Percentiles rank a stretch among this genome's conserved stretches.
Conservation (phyloP, 305 asterid genomes). For the Rubia balearica region DNA sequence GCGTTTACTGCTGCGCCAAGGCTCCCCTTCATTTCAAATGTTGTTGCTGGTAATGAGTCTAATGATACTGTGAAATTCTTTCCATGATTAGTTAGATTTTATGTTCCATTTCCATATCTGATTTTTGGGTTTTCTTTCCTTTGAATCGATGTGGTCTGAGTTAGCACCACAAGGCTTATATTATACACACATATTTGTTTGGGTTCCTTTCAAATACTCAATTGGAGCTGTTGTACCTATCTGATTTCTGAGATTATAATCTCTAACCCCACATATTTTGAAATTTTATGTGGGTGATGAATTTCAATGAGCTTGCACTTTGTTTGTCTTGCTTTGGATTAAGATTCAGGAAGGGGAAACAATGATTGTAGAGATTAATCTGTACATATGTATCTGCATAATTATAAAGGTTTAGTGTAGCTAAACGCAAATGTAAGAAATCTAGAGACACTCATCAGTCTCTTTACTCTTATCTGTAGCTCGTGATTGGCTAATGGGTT, state of each 20-base stretch:
- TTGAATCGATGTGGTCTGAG: not conserved
- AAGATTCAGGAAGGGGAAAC: not conserved
- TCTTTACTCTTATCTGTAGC: not conserved
- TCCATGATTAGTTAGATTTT: not conserved
- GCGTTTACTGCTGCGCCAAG: not conserved
- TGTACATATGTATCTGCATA: not conserved
- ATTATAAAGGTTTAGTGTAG: not conserved
- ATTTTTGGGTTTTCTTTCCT: not conserved
- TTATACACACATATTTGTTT: too few relatives aligned
- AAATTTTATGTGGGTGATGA: not conserved
- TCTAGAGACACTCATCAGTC: not conserved
- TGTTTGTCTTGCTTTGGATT: not conserved
- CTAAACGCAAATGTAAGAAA: not conserved
- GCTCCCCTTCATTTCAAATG: constrained; percentile 3
- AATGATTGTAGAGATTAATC: not conserved
- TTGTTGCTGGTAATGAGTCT: not conserved
- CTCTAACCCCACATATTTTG: not conserved
- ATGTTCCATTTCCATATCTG: not conserved
- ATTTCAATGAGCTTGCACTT: not conserved
- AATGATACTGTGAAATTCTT: not conserved
- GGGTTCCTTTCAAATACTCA: too few relatives aligned
- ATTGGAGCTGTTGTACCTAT: not conserved
- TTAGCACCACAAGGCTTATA: too few relatives aligned
- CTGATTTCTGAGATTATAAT: not conserved
- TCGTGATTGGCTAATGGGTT: not conserved